A percentile compares a stretch with the other conserved stretches of the same genome.
phyloP scores from a whole-genome alignment of 441 rosid genomes.

The Euphorbia schlechtendalii region DNA sequence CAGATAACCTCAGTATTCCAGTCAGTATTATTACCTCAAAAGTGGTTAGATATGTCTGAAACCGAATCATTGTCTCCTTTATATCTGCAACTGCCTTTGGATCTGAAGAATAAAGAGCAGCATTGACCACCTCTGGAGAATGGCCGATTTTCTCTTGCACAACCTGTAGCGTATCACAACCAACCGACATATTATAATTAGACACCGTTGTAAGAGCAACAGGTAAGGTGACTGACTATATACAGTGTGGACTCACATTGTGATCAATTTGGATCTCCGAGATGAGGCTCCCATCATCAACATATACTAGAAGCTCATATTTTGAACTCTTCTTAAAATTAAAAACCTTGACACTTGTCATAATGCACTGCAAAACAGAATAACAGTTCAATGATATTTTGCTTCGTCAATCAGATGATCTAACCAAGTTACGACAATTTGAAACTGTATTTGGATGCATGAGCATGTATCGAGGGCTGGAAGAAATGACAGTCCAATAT shows the following conservation, averaged over 20 bases:
- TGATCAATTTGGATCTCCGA: conserved; percentile 79
- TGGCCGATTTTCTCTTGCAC: conserved; percentile 69
- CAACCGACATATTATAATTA: conserved; percentile 16
- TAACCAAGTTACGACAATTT: neutral
- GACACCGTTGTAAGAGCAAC: neutral
- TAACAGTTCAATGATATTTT: neutral
- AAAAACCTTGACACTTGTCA: conserved; percentile 85
- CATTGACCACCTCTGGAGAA: conserved; percentile 66
- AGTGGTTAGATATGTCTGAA: conserved; percentile 58
- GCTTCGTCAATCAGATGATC: neutral
- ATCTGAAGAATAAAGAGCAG: conserved; percentile 69
- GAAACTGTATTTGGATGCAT: neutral
- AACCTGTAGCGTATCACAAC: conserved; percentile 41
- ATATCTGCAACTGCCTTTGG: conserved; percentile 31
- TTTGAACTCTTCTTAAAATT: conserved; percentile 19
- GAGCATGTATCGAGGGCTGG: neutral
- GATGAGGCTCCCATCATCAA: conserved; percentile 95
- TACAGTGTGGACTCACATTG: conserved; percentile 38
- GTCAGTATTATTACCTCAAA: conserved; percentile 54
- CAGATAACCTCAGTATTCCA: no score
- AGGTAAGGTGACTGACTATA: neutral
- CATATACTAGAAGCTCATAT: conserved; percentile 69
- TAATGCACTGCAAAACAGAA: conserved; percentile 53
- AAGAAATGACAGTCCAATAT: neutral
- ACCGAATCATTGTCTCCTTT: conserved; percentile 62